Percentiles rank a stretch among this genome's conserved stretches.
Evolutionary conservation across 306 rosid genomes (phyloP).

Genomic region (Rosa multiflora): DNA sequence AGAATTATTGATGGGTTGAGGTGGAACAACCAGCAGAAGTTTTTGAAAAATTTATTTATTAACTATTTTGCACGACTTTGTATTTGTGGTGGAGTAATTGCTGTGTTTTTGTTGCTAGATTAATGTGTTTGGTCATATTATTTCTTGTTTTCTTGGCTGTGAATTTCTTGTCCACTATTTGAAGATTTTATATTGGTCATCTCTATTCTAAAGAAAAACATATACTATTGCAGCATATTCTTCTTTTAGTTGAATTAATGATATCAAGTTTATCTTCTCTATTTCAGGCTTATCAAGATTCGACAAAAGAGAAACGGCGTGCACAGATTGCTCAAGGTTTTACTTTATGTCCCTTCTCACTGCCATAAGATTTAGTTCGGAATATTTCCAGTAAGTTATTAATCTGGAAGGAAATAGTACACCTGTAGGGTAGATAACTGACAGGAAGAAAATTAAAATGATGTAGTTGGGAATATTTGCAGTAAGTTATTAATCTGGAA

Average conservation of each 20-base stretch:
- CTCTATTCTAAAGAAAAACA: neutral
- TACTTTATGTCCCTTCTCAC: slow-evolving; percentile 10
- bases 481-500: neutral
- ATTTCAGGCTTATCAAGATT: slow-evolving; percentile 91
- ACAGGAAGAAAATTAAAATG: neutral
- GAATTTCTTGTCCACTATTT: neutral
- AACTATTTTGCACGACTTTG: neutral
- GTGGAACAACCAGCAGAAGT: neutral
- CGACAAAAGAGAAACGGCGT: slow-evolving; percentile 95
- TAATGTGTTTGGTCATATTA: neutral
- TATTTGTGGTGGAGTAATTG: neutral
- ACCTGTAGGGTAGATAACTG: neutral
- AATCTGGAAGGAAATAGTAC: neutral
- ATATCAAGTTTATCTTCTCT: slow-evolving; percentile 26
- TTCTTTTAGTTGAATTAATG: neutral
- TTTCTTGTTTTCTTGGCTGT: neutral
- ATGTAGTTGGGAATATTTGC: slow-evolving; percentile 12
- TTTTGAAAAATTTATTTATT: neutral
- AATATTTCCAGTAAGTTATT: slow-evolving; percentile 1
- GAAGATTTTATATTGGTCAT: neutral
- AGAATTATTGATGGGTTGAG: neutral
- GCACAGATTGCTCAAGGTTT: slow-evolving; percentile 92
- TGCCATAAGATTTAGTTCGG: slow-evolving; percentile 11
- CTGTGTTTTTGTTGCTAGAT: neutral
- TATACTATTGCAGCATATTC: neutral